phyloP scores from a whole-genome alignment of 1,139 yeast species.

The Sugiyamaella sp. region DNA sequence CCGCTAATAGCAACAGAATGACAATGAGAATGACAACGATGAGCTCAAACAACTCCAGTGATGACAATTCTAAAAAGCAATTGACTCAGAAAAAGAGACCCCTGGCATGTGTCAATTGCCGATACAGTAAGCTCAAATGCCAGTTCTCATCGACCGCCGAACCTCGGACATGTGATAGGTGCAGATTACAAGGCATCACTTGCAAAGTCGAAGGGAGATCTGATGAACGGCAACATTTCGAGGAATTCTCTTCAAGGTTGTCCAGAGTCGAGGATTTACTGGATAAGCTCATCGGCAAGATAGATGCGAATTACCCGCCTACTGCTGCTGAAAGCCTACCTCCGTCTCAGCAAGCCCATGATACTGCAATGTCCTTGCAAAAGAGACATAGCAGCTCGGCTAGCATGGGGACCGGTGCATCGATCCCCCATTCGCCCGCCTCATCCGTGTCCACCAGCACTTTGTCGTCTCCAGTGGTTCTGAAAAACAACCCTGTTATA shows the following conservation, averaged over 20 bases:
- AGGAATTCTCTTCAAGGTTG: constrained; percentile 29
- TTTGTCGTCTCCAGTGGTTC: constrained; percentile 5
- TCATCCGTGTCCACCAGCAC: constrained; percentile 8
- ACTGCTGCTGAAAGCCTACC: not conserved
- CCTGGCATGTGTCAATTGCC: constrained; percentile 33
- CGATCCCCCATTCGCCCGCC: constrained; percentile 10
- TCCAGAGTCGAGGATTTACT: constrained; percentile 26
- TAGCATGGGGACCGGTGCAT: not conserved
- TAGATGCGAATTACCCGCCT: constrained; percentile 4
- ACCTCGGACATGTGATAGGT: constrained; percentile 33
- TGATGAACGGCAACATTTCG: constrained; percentile 27
- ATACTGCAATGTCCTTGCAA: not conserved
- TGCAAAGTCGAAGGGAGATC: constrained; percentile 31
- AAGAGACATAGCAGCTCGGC: constrained; percentile 2
- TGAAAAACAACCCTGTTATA: constrained; percentile 6
- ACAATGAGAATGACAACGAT: not conserved
- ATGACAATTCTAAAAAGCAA: constrained; percentile 3
- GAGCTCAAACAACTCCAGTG: not conserved
- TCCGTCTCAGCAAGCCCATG: not conserved
- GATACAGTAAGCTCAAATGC: constrained; percentile 32
- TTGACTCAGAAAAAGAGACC: constrained; percentile 25
- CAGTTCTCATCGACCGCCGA: constrained; percentile 27
- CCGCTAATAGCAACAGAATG: not conserved
- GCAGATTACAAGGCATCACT: constrained; percentile 28
- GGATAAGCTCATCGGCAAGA: constrained; percentile 22